A percentile compares a stretch with the other conserved stretches of the same genome.
These are phyloP conservation scores for Fusarium devonianum DNA, from an alignment of 2,329 filamentous ascomycete species.

Conservation along the genomic window DNA sequence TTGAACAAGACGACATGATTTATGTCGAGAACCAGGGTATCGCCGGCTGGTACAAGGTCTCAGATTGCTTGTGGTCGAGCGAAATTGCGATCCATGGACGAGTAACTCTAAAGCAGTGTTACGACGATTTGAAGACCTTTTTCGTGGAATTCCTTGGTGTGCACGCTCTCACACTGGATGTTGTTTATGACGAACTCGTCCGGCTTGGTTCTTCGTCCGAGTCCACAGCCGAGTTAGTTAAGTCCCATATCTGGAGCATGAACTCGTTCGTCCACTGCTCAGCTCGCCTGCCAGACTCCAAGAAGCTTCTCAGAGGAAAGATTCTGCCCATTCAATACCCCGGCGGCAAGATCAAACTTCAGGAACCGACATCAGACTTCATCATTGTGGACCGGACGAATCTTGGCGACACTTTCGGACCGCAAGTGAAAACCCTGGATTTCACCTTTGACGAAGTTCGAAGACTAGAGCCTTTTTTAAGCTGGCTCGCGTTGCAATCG, in stretches of 20 bases:
- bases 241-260: not conserved
- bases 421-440: not conserved
- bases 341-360: not conserved
- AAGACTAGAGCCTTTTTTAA: not conserved
- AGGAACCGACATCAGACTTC: not conserved
- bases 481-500: not conserved
- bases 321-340: not conserved
- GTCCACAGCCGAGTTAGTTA: not conserved
- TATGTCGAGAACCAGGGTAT: not conserved
- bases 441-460: not conserved
- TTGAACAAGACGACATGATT: not conserved
- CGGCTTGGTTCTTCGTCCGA: not conserved
- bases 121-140: conserved; percentile 1
- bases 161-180: not conserved
- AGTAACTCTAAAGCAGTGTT: not conserved
- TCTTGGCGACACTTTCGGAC: not conserved
- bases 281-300: not conserved
- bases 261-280: not conserved
- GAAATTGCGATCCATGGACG: not conserved
- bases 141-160: conserved; percentile 8
- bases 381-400: not conserved
- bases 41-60: not conserved
- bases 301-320: not conserved
- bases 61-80: conserved; percentile 9
- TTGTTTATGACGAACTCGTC: conserved; percentile 1